Evolutionary conservation across 805 yeast genomes (phyloP).

Genomic region (Candida montana): DNA sequence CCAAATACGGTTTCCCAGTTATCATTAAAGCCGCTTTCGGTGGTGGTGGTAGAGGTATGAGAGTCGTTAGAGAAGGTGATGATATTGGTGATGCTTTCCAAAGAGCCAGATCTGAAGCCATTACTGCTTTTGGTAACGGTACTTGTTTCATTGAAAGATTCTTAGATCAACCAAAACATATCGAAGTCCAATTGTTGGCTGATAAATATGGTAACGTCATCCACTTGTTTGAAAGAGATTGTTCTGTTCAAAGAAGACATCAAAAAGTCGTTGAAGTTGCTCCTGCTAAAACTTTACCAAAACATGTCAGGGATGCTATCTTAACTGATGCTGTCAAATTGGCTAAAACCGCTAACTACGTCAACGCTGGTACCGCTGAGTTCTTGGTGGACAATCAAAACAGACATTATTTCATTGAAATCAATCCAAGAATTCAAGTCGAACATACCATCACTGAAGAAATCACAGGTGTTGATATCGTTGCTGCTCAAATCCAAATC

Average conservation of each 20-base stretch:
- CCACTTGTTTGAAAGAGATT: constrained; percentile 95
- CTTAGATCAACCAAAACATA: constrained; percentile 92
- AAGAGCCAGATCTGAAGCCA: constrained; percentile 93
- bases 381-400: constrained; percentile 88
- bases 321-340: constrained; percentile 90
- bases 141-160: constrained; percentile 97
- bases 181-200: constrained; percentile 93
- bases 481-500: constrained; percentile 97
- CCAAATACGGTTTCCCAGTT: constrained; percentile 86
- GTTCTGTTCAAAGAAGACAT: constrained; percentile 99
- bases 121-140: constrained; percentile 95
- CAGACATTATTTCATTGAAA: constrained; percentile 96
- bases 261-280: constrained; percentile 99
- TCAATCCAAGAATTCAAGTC: constrained; percentile 97
- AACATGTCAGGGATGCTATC: constrained; percentile 82
- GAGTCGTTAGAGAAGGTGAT: constrained; percentile 97
- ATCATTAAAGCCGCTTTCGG: constrained; percentile 98
- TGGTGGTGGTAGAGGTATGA: constrained; percentile 99
- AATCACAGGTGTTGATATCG: constrained; percentile 96
- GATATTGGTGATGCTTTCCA: constrained; percentile 84
- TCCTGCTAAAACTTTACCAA: constrained; percentile 88
- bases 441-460: constrained; percentile 99
- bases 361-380: constrained; percentile 98
- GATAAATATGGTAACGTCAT: constrained; percentile 92
- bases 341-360: constrained; percentile 82